Conservation (phyloP, 768 basidiomycete genomes). For the Lyophyllum semitale region DNA sequence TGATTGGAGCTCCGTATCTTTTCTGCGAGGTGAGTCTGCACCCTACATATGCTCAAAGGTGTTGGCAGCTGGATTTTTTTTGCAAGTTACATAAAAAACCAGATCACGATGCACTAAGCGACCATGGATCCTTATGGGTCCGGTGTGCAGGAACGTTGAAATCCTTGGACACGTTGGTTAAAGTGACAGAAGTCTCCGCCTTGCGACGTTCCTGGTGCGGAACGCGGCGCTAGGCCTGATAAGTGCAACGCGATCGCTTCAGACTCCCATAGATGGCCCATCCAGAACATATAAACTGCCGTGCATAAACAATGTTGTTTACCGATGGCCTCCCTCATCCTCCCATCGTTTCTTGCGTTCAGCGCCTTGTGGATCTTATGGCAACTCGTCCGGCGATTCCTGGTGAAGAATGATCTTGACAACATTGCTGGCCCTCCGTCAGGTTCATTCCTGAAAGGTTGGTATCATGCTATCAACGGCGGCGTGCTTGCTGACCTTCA, state of each 20-base stretch:
- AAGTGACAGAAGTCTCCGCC: too few species aligned
- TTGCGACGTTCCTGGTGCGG: too few species aligned
- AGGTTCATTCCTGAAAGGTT: slow-evolving; percentile 29
- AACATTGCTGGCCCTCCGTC: slow-evolving; percentile 33
- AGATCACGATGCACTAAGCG: too few species aligned
- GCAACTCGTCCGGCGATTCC: slow-evolving; percentile 13
- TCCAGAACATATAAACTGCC: too few species aligned
- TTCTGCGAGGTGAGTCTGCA: too few species aligned
- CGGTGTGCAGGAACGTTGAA: too few species aligned
- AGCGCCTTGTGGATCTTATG: slow-evolving; percentile 11
- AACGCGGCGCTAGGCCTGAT: too few species aligned
- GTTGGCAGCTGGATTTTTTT: background rate
- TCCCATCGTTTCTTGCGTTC: background rate
- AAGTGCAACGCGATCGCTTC: too few species aligned
- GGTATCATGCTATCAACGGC: background rate
- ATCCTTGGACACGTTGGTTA: too few species aligned
- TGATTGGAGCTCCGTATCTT: background rate
- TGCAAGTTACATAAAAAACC: background rate
- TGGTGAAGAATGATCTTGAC: slow-evolving; percentile 23
- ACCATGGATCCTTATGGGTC: too few species aligned
- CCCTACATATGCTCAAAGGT: background rate
- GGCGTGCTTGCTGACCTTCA: background rate
- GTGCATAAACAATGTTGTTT: too few species aligned
- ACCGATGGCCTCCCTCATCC: background rate
- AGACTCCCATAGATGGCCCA: too few species aligned